Evolutionary conservation across 2,329 filamentous ascomycete genomes (phyloP).

Genomic region (Penicillium expansum): DNA sequence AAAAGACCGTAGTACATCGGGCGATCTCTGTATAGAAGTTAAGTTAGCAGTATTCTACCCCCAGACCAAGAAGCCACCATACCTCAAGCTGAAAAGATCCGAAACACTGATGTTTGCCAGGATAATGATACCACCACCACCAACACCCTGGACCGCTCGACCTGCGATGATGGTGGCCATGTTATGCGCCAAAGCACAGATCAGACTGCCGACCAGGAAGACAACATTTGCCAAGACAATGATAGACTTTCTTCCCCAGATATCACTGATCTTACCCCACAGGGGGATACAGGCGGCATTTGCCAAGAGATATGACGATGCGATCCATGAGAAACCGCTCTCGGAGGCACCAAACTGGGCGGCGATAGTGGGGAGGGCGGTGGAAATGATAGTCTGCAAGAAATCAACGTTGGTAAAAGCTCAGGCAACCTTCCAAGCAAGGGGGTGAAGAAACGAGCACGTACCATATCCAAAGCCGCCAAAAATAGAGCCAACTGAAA

Average conservation of each 20-base stretch:
- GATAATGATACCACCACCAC: conserved; percentile 62
- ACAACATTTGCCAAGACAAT: conserved; percentile 59
- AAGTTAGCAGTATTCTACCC: conserved; percentile 7
- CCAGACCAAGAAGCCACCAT: conserved; percentile 10
- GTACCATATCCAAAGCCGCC: conserved; percentile 58
- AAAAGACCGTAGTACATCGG: conserved; percentile 63
- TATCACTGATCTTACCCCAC: conserved; percentile 65
- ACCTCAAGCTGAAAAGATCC: conserved; percentile 62
- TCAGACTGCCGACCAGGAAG: conserved; percentile 61
- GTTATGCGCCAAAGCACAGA: conserved; percentile 58
- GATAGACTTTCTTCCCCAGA: conserved; percentile 64
- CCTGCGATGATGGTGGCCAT: conserved; percentile 63
- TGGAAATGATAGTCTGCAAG: conserved; percentile 44
- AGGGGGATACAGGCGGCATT: conserved; percentile 52
- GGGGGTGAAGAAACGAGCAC: conserved; percentile 3
- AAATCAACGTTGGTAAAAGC: neutral
- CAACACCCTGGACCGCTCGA: conserved; percentile 61
- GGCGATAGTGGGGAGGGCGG: conserved; percentile 46
- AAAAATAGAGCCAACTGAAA: conserved; percentile 56
- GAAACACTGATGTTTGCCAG: conserved; percentile 63
- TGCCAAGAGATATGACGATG: conserved; percentile 47
- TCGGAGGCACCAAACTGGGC: conserved; percentile 42
- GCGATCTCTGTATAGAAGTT: conserved; percentile 43
- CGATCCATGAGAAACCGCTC: conserved; percentile 50
- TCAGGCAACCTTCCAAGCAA: neutral